These are phyloP conservation scores for Drechslera avenae DNA, from an alignment of 2,329 filamentous ascomycete genomes.

Conservation along the genomic window DNA sequence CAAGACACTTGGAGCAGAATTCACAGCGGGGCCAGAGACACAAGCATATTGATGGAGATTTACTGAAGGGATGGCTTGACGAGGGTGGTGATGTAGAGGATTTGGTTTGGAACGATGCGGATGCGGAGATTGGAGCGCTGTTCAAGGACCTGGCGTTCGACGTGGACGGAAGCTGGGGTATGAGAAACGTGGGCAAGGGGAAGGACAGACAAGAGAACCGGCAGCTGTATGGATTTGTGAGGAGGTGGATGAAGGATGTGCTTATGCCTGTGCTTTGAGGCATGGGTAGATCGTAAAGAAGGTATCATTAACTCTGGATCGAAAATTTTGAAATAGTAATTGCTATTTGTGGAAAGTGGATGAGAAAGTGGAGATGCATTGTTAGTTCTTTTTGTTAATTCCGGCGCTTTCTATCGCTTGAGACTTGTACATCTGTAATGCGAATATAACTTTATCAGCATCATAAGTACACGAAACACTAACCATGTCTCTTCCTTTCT, in stretches of 20 bases:
- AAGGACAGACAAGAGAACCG: slow-evolving; percentile 18
- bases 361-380: too few species aligned
- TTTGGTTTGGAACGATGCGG: slow-evolving; percentile 21
- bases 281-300: background rate
- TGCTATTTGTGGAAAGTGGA: background rate
- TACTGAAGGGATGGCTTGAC: slow-evolving; percentile 42
- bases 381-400: too few species aligned
- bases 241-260: slow-evolving; percentile 28
- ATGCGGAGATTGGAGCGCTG: slow-evolving; percentile 26
- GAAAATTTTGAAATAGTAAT: too few species aligned
- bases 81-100: slow-evolving; percentile 24
- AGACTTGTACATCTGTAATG: too few species aligned
- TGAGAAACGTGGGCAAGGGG: slow-evolving; percentile 7
- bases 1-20: slow-evolving; percentile 24
- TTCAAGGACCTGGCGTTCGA: slow-evolving; percentile 30
- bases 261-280: slow-evolving; percentile 32
- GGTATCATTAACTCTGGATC: background rate
- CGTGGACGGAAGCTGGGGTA: slow-evolving; percentile 21
- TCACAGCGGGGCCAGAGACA: slow-evolving; percentile 23
- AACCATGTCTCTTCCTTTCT: too few species aligned
- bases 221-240: slow-evolving; percentile 10
- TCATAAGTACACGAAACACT: too few species aligned
- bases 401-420: too few species aligned
- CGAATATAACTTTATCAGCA: too few species aligned
- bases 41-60: slow-evolving; percentile 52